Evolutionary conservation across 371 early-diverging fungal genomes (phyloP).

Genomic region (Apophysomyces elegans): DNA sequence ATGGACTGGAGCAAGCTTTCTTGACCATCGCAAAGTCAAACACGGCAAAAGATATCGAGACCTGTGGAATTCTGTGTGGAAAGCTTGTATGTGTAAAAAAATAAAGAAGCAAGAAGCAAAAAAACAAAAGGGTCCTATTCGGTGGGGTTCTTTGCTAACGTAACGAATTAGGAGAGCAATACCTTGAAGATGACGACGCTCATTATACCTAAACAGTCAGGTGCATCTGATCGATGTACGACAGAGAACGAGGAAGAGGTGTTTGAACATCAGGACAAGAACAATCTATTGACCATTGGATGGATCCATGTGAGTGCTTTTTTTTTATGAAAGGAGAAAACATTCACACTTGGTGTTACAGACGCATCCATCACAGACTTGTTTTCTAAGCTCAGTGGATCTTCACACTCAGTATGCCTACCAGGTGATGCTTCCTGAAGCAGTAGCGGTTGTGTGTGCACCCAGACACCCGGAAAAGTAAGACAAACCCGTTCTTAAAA

Average conservation of each 20-base stretch:
- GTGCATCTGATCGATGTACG: slow-evolving; percentile 87
- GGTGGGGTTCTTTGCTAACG: background rate
- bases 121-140: background rate
- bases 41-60: slow-evolving; percentile 83
- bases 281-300: slow-evolving; percentile 85
- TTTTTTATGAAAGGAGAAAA: background rate
- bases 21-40: slow-evolving; percentile 76
- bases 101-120: no score
- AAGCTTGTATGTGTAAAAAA: slow-evolving; percentile 49
- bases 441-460: slow-evolving; percentile 91
- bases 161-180: slow-evolving; percentile 57
- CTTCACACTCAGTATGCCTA: slow-evolving; percentile 93
- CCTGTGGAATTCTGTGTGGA: slow-evolving; percentile 90
- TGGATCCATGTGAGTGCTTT: slow-evolving; percentile 82
- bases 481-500: slow-evolving; percentile 2
- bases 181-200: slow-evolving; percentile 75
- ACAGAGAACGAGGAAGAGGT: slow-evolving; percentile 89
- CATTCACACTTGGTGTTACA: slow-evolving; percentile 25
- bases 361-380: slow-evolving; percentile 94
- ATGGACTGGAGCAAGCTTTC: slow-evolving; percentile 65
- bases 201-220: slow-evolving; percentile 88
- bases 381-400: slow-evolving; percentile 92
- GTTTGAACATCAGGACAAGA: slow-evolving; percentile 72
- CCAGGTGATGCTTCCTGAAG: slow-evolving; percentile 92
- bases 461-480: slow-evolving; percentile 77